phyloP scores from a whole-genome alignment of 805 yeast genomes.

The Saccharomycopsis sp. region DNA sequence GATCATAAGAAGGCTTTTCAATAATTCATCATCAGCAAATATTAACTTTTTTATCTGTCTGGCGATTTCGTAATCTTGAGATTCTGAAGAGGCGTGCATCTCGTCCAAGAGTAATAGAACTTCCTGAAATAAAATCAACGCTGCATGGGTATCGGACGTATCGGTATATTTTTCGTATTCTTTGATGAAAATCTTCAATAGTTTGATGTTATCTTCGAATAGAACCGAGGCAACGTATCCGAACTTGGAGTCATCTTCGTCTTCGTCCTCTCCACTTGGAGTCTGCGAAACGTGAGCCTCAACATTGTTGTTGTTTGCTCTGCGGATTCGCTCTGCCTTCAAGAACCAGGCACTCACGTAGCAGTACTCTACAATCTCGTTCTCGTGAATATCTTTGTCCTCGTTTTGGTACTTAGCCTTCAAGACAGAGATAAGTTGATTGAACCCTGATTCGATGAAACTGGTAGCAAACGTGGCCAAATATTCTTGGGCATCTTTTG shows the following conservation, averaged over 20 bases:
- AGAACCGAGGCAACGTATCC: constrained; percentile 49
- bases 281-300: too few relatives aligned
- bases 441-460: constrained; percentile 70
- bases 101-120: constrained; percentile 41
- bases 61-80: constrained; percentile 45
- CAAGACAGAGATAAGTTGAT: constrained; percentile 50
- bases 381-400: constrained; percentile 27
- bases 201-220: constrained; percentile 44
- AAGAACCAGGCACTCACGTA: constrained; percentile 60
- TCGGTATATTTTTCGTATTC: constrained; percentile 35
- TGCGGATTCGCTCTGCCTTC: constrained; percentile 47
- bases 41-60: constrained; percentile 57
- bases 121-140: constrained; percentile 60
- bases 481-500: constrained; percentile 27
- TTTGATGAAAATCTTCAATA: constrained; percentile 12
- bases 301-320: constrained; percentile 11
- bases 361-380: constrained; percentile 22
- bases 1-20: constrained; percentile 62
- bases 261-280: constrained; percentile 22
- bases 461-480: constrained; percentile 44
- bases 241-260: constrained; percentile 30
- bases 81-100: constrained; percentile 35
- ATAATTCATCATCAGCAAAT: constrained; percentile 59
- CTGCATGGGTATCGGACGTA: constrained; percentile 62
- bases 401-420: constrained; percentile 28